Evolutionary conservation across 805 yeast species (phyloP).

Genomic region (Myxozyma monticola): DNA sequence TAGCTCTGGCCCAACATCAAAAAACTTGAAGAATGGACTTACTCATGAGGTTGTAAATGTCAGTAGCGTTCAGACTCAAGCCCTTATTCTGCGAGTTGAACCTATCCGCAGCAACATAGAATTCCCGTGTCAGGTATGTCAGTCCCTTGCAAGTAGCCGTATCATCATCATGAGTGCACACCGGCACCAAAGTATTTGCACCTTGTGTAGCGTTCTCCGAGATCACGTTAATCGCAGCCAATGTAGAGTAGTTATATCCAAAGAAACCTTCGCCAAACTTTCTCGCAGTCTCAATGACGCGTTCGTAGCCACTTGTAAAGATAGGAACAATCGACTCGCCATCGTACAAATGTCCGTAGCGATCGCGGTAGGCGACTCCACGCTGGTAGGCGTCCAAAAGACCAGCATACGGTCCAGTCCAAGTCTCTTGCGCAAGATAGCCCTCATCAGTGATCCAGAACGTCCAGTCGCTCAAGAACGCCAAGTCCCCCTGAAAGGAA

Average conservation of each 20-base stretch:
- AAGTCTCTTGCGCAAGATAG: not conserved
- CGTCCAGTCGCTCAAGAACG: not conserved
- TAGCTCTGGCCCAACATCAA: too few relatives aligned
- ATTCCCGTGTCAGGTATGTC: slow-evolving; percentile 27
- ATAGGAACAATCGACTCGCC: not conserved
- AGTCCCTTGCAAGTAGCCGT: slow-evolving; percentile 33
- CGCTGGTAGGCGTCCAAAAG: not conserved
- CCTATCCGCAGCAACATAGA: slow-evolving; percentile 36
- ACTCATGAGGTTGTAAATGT: slow-evolving; percentile 46
- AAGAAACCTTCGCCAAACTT: slow-evolving; percentile 62
- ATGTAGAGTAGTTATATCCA: slow-evolving; percentile 45
- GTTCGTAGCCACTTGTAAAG: slow-evolving; percentile 37
- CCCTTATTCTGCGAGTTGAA: slow-evolving; percentile 42
- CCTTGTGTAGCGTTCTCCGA: slow-evolving; percentile 53
- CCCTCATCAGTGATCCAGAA: not conserved
- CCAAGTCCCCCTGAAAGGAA: not conserved
- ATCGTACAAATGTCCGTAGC: not conserved
- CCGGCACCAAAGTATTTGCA: slow-evolving; percentile 62
- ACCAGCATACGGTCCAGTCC: not conserved
- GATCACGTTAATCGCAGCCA: slow-evolving; percentile 44
- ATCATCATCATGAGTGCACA: slow-evolving; percentile 42
- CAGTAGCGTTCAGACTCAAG: slow-evolving; percentile 44
- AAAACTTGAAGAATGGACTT: too few relatives aligned
- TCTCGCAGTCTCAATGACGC: slow-evolving; percentile 57
- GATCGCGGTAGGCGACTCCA: not conserved